Base-by-base conservation (phyloP, 441 rosid genomes). In the Raphanus hybrid region DNA sequence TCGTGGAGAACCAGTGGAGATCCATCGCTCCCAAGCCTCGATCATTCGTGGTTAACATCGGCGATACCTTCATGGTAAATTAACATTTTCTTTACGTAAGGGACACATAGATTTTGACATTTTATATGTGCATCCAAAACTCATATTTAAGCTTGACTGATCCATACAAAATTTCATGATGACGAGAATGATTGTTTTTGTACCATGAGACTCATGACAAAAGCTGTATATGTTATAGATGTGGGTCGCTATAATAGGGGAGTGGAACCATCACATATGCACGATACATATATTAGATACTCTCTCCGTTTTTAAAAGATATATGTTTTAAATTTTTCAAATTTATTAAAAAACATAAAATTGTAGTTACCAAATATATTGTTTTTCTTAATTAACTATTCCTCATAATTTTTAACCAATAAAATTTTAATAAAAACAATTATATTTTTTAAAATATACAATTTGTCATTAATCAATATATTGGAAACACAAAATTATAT, bases 1-100 rank as follows among this genome's bases (percentile, higher is more conserved):
- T 26, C 16, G 35, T 59, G 16, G 64, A 59, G 64, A 59, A 59
- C 64, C 64, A 59, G 37, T 59, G 64, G 64, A 59, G 64, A 59
- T 59, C 64, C 37, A 59, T 59, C 35, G 64, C 64, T 59, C 64
- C 64, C 64, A 59, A 26, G 64, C 64, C 64, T 59, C 64, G 35
- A 59, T 59, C 64, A 12, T 59, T 59, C 64, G 64, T 59, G 64
- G 37, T 59, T 59, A 59, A 59, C 64, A 59, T 59, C 9, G 64
- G 64, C 37, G 64, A 59, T 8, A 59, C 64, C 64, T 23, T 59
- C 64, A 11, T 59, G 64, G 64, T 37, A 29, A 37, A 6, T 59
- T 5, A 11, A 26, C 64, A 11, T 59, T 59, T 23, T 59, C 34
- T 59, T 59, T 26, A 59, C 35, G 16, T 26, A 59, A 29, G 37